phyloP scores from a whole-genome alignment of 805 yeast genomes.

The Myxozyma lipomycoides region DNA sequence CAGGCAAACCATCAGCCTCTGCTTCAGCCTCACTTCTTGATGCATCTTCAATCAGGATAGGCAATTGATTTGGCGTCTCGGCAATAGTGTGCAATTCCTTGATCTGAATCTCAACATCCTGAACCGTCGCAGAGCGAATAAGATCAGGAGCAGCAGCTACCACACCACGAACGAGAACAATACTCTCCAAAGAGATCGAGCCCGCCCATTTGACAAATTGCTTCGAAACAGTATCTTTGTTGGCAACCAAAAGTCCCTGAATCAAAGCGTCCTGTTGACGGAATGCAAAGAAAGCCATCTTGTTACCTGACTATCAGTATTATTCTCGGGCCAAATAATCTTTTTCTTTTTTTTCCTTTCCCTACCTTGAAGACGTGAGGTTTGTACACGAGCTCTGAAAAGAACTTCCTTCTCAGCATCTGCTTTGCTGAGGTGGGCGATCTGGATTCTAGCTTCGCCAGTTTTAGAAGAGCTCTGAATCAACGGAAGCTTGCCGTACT shows the following conservation, averaged over 20 bases:
- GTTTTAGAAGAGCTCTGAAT: slow-evolving; percentile 71
- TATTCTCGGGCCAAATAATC: not conserved
- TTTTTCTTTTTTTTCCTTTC: not conserved
- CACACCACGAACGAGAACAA: slow-evolving; percentile 83
- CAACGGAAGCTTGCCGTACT: slow-evolving; percentile 87
- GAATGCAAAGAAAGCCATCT: slow-evolving; percentile 82
- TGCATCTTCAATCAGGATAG: slow-evolving; percentile 94
- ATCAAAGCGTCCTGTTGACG: slow-evolving; percentile 83
- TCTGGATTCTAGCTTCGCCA: slow-evolving; percentile 58
- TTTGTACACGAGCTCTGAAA: slow-evolving; percentile 92
- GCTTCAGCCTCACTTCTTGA: slow-evolving; percentile 92
- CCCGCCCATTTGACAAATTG: slow-evolving; percentile 97
- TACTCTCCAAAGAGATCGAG: slow-evolving; percentile 77
- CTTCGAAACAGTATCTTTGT: slow-evolving; percentile 73
- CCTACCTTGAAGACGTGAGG: slow-evolving; percentile 75
- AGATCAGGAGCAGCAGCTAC: slow-evolving; percentile 81
- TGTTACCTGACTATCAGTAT: slow-evolving; percentile 57
- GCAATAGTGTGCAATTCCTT: slow-evolving; percentile 69
- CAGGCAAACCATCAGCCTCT: slow-evolving; percentile 73
- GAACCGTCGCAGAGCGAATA: slow-evolving; percentile 85
- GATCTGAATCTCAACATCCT: slow-evolving; percentile 81
- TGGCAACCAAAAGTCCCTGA: slow-evolving; percentile 79
- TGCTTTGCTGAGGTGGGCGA: slow-evolving; percentile 51
- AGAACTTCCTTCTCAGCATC: slow-evolving; percentile 72
- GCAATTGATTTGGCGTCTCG: slow-evolving; percentile 88